These are phyloP conservation scores for Exophiala xenobiotica DNA, from an alignment of 2,329 filamentous ascomycete species.

Conservation along the genomic window DNA sequence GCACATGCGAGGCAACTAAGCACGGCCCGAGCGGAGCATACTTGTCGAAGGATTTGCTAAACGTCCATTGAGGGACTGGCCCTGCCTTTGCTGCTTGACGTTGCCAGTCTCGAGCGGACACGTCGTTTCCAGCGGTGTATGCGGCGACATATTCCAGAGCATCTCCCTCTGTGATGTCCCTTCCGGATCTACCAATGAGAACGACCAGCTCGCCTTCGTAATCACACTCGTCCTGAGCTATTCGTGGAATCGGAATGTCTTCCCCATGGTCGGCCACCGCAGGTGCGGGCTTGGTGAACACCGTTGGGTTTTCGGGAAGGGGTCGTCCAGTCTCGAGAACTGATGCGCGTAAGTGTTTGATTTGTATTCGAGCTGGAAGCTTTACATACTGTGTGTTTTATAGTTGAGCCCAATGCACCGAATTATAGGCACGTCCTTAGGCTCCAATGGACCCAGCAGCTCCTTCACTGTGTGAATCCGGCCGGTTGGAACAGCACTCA, in stretches of 20 bases:
- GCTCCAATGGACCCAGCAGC: not conserved
- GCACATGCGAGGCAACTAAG: too few relatives aligned
- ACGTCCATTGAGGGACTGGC: too few relatives aligned
- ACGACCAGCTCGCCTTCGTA: slow-evolving; percentile 42
- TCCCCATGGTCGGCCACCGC: slow-evolving; percentile 34
- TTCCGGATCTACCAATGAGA: slow-evolving; percentile 36
- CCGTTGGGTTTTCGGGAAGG: slow-evolving; percentile 27
- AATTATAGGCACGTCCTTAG: not conserved
- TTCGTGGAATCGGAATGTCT: slow-evolving; percentile 31
- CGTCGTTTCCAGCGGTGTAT: too few relatives aligned
- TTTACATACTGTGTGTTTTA: not conserved
- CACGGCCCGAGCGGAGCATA: too few relatives aligned
- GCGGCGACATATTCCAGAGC: too few relatives aligned
- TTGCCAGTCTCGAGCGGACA: too few relatives aligned
- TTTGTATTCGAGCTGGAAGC: too few relatives aligned
- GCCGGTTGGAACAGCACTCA: too few relatives aligned
- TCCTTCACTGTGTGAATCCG: too few relatives aligned
- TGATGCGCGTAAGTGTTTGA: too few relatives aligned
- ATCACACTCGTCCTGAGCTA: slow-evolving; percentile 37
- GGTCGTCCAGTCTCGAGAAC: not conserved
- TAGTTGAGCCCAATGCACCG: not conserved
- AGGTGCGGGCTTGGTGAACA: slow-evolving; percentile 40
- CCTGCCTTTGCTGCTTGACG: too few relatives aligned
- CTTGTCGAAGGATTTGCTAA: too few relatives aligned
- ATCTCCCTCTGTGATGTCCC: slow-evolving; percentile 36